Evolutionary conservation across 768 basidiomycete genomes (phyloP), one percentile per base, ranked within the genome.

Genomic region (Omphalotus guepiniiformis): DNA sequence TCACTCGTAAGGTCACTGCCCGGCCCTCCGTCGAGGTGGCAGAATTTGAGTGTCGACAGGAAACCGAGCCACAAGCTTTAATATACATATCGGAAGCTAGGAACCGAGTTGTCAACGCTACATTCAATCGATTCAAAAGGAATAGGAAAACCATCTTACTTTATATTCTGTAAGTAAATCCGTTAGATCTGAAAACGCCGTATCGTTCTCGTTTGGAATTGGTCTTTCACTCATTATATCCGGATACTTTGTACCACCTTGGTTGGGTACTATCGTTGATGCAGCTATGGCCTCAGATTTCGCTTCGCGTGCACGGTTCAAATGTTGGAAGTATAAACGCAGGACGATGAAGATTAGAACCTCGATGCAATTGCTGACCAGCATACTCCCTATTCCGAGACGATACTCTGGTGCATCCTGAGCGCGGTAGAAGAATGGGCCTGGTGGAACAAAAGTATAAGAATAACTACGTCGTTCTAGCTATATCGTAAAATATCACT

Each of bases 331-430:
- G 13, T 27, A 41, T 7, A 52, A 35, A 21, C 51, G 23, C 3
- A 52, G 19, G 1, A 21, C 39, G 3, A 47, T 13, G 27, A 52
- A 52, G 19, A 43, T 48, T 25, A 52, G 47, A 16, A 52, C 26
- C 29, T 52, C 51, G 16, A 48, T 8, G 21, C 51, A 48, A 23
- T 47, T 48, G 38, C 51, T 30, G 28, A 53, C 51, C 12, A 53
- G 40, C 39, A 49, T 49, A 26, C 25, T 37, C 3, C 47, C 48
- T 22, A 53, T 53, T 30, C 51, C 51, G 25, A 49, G 47, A 29
- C 34, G 35, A 55, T 69, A 63, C 30, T 39, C 58, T 49, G 37
- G 52, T 41, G 38, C 55, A 44, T 32, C 51, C 40, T 19, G 47
- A 43, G 26, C 42, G 46, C 37, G 42, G 44, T 52, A 50, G 35